phyloP scores from a whole-genome alignment of 345 rosid genomes.

The Erodium maritimum region DNA sequence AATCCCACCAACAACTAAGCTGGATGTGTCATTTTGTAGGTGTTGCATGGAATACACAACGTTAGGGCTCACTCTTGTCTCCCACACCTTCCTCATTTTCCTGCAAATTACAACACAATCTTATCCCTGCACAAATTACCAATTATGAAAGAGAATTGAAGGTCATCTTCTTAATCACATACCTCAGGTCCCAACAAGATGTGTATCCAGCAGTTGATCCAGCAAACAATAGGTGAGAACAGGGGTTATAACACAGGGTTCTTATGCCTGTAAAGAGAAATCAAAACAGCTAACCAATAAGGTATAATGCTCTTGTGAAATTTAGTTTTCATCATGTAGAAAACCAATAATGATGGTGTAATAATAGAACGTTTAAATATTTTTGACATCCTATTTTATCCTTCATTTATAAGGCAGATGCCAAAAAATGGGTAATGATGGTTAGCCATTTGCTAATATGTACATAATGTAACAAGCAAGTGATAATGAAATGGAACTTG shows the following conservation, averaged over 20 bases:
- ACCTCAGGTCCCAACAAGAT: conserved; percentile 90
- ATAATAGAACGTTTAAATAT: too few relatives aligned
- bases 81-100: conserved; percentile 69
- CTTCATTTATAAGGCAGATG: too few relatives aligned
- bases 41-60: conserved; percentile 64
- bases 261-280: conserved; percentile 48
- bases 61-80: conserved; percentile 60
- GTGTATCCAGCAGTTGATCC: conserved; percentile 68
- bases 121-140: not conserved
- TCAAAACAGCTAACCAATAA: not conserved
- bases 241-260: conserved; percentile 51
- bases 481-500: too few relatives aligned
- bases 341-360: not conserved
- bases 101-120: conserved; percentile 20
- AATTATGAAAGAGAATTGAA: not conserved
- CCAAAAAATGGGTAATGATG: too few relatives aligned
- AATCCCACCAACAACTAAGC: conserved; percentile 67
- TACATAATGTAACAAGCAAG: too few relatives aligned
- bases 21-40: conserved; percentile 36
- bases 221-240: conserved; percentile 47
- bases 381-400: too few relatives aligned
- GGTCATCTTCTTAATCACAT: conserved; percentile 5
- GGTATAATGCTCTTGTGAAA: not conserved
- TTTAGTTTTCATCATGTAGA: not conserved
- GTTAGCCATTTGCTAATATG: too few relatives aligned